Conservation (phyloP, 495 filamentous ascomycete genomes). For the Hypoxylon perforatum region DNA sequence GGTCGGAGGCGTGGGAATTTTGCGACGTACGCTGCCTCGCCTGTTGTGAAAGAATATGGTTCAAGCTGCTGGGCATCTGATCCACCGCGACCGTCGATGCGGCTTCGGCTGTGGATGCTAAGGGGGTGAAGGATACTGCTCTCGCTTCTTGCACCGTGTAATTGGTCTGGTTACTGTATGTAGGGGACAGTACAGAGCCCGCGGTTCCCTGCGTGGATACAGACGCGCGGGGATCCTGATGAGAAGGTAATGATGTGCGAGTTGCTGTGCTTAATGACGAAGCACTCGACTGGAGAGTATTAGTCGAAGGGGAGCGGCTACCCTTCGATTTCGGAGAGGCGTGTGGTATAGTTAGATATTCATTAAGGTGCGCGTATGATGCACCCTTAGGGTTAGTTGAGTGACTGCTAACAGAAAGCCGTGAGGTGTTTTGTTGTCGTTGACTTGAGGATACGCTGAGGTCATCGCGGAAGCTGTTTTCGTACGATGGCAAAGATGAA, state of each 20-base stretch:
- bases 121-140: slow-evolving; percentile 31
- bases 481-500: slow-evolving; percentile 35
- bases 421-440: slow-evolving; percentile 22
- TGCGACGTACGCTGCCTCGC: slow-evolving; percentile 37
- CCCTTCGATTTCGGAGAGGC: slow-evolving; percentile 33
- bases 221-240: slow-evolving; percentile 32
- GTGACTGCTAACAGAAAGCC: slow-evolving; percentile 35
- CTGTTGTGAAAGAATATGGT: slow-evolving; percentile 24
- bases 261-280: slow-evolving; percentile 45
- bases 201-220: slow-evolving; percentile 37
- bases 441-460: slow-evolving; percentile 34
- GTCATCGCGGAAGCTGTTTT: slow-evolving; percentile 34
- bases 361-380: slow-evolving; percentile 45
- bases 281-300: slow-evolving; percentile 32
- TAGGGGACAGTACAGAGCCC: slow-evolving; percentile 28
- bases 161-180: slow-evolving; percentile 18
- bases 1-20: slow-evolving; percentile 46
- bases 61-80: slow-evolving; percentile 19
- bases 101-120: slow-evolving; percentile 37
- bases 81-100: slow-evolving; percentile 29
- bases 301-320: slow-evolving; percentile 33
- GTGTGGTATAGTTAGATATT: slow-evolving; percentile 43
- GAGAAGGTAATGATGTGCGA: slow-evolving; percentile 21
- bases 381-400: slow-evolving; percentile 35
- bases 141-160: slow-evolving; percentile 42